A percentile compares a stretch with the other conserved stretches of the same genome.
Evolutionary conservation across 768 basidiomycete genomes (phyloP).

Genomic region (Trametes gibbosa): DNA sequence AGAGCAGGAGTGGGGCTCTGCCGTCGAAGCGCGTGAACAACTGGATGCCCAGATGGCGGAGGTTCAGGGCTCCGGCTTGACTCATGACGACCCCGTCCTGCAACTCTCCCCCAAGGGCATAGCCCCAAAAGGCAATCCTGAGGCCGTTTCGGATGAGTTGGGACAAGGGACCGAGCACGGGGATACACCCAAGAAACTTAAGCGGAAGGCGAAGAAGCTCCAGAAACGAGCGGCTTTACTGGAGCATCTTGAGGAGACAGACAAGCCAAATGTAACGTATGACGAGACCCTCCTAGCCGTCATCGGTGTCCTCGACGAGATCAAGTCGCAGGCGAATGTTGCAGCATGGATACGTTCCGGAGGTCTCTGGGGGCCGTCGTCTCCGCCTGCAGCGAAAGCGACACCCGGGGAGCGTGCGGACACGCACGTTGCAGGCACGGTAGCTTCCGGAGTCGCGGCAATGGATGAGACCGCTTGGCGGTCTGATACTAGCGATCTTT

Average conservation of each 20-base stretch:
- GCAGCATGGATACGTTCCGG: conserved; percentile 65
- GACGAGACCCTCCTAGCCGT: conserved; percentile 65
- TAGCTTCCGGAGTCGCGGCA: background rate
- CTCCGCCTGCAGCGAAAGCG: background rate
- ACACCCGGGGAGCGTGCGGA: background rate
- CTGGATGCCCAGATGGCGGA: conserved; percentile 18
- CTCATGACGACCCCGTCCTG: background rate
- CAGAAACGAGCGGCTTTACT: conserved; percentile 14
- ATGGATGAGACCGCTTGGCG: background rate
- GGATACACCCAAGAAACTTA: conserved; percentile 24
- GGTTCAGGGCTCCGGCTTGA: background rate
- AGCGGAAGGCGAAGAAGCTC: conserved; percentile 22
- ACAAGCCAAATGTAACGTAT: conserved; percentile 26
- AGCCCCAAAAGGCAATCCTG: background rate
- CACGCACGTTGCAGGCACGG: background rate
- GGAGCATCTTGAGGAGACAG: conserved; percentile 6
- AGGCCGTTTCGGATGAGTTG: background rate
- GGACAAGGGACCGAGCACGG: background rate
- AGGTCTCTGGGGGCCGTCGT: conserved; percentile 39
- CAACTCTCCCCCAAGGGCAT: background rate
- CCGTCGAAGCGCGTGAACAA: conserved; percentile 20
- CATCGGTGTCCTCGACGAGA: conserved; percentile 59
- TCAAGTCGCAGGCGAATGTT: conserved; percentile 60
- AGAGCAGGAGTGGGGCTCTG: conserved; percentile 16
- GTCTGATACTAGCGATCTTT: conserved; percentile 6